phyloP scores from a whole-genome alignment of 2,329 filamentous ascomycete species.

The Aspergillus sp. region DNA sequence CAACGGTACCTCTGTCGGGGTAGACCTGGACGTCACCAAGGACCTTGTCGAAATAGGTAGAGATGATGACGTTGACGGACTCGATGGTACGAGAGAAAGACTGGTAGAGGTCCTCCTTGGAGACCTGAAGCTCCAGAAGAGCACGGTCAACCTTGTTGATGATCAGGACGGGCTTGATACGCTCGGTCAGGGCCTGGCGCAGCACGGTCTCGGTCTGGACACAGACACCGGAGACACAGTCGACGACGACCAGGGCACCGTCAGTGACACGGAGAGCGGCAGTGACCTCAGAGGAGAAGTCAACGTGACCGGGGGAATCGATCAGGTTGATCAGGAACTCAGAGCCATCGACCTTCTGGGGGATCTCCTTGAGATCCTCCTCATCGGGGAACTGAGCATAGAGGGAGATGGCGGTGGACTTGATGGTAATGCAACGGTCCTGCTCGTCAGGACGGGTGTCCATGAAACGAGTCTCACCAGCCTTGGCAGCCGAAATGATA shows the following conservation, averaged over 20 bases:
- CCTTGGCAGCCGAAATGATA: conserved; percentile 98
- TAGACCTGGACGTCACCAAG: conserved; percentile 99
- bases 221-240: conserved; percentile 99
- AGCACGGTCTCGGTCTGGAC: conserved; percentile 99
- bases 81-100: conserved; percentile 99
- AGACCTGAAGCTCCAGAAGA: conserved; percentile 96
- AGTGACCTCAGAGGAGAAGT: conserved; percentile 99
- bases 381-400: conserved; percentile 78
- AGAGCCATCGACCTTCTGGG: conserved; percentile 80
- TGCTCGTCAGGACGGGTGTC: conserved; percentile 98
- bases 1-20: conserved; percentile 95
- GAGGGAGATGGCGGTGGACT: conserved; percentile 99
- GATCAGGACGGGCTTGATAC: conserved; percentile 99
- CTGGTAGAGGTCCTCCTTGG: conserved; percentile 99
- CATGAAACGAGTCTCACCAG: conserved; percentile 91
- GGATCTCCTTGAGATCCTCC: conserved; percentile 94
- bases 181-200: conserved; percentile 97
- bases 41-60: conserved; percentile 95
- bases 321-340: conserved; percentile 99
- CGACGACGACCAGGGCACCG: conserved; percentile 98
- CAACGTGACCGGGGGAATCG: conserved; percentile 99
- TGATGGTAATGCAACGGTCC: conserved; percentile 99
- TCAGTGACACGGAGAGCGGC: conserved; percentile 99
- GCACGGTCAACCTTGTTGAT: conserved; percentile 99
- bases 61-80: conserved; percentile 99